Base-by-base conservation (phyloP, 305 asterid genomes). In the Ilex paraguariensis region DNA sequence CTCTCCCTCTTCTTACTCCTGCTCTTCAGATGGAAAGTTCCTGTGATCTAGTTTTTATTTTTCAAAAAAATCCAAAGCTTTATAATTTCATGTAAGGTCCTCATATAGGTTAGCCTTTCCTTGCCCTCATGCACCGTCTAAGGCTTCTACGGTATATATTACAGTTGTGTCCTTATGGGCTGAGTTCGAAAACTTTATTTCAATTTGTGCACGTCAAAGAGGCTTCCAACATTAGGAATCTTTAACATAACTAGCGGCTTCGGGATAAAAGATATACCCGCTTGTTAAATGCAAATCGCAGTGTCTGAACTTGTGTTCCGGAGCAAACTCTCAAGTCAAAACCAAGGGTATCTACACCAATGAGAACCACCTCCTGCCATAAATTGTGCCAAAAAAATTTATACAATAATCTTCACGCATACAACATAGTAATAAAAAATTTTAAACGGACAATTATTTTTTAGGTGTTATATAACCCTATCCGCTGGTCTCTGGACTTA, bases 321-420 rank as follows among this genome's bases (percentile, higher is more conserved):
- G 96, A 80, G 80, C 95, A 89, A 73, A 89, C 82, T 79, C 97
- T 78, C 80, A 89, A 77, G 76, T 92, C 98, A 73, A 87, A 78
- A 66, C 98, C 97, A 69, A 87, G 84, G 80, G 91, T 85, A 81
- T 92, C 98, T 21, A 87, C 81, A 58, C 95, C 95, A 46, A 82
- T 82, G 50, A 92, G 85, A 71, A 84, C 84, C 59, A 88, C 82
- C 72, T 92, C 96, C 96, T 85, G 83, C 31, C 73, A 71, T 60
- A 13, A 54, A 68, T 73, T 57, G 63, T 60, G 52, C 50, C 61
- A 5, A 32, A 62, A 58, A 53, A 36, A 61, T 69, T 69, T 62
- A 13, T 13, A 10, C 52, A 46, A 11, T 46, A 13, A 46, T 0
- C 13, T 46, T 46, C 52, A 46, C n/a, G 1, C 3, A 46, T 46